Percentiles rank a stretch among this genome's conserved stretches.
Conservation (phyloP, 495 filamentous ascomycete genomes). For the Lasiosphaeriaceae sp. region DNA sequence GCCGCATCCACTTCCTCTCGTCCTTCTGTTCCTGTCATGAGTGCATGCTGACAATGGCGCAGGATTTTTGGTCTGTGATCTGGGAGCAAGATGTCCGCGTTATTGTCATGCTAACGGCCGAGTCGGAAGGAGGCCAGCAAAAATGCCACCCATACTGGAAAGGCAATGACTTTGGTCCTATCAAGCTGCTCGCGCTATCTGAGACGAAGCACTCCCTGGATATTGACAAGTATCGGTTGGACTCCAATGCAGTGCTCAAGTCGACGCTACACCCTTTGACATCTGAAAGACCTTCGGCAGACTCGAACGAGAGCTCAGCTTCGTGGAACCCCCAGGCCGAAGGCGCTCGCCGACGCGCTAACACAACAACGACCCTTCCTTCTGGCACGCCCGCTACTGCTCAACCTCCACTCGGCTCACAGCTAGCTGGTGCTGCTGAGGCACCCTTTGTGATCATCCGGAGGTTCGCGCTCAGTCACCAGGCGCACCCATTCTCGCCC, state of each 20-base stretch:
- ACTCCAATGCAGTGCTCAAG: conserved; percentile 19
- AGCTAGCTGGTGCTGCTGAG: conserved; percentile 33
- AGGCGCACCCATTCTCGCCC: conserved; percentile 72
- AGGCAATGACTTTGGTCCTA: conserved; percentile 71
- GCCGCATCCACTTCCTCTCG: not conserved
- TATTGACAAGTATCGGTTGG: conserved; percentile 46
- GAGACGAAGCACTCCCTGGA: conserved; percentile 78
- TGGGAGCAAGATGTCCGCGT: conserved; percentile 97
- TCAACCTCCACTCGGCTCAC: conserved; percentile 20
- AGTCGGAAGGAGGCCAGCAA: conserved; percentile 86
- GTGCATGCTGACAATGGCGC: conserved; percentile 37
- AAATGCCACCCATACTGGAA: conserved; percentile 96
- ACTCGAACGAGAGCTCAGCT: conserved; percentile 1
- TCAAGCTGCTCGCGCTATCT: conserved; percentile 71
- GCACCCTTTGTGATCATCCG: conserved; percentile 76
- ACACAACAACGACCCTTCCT: conserved; percentile 33
- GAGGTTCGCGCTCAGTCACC: conserved; percentile 79
- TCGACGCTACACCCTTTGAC: conserved; percentile 21
- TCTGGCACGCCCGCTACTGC: conserved; percentile 23
- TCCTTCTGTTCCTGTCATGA: not conserved
- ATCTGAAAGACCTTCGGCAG: conserved; percentile 6
- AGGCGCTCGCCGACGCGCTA: conserved; percentile 39
- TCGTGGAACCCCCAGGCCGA: conserved; percentile 12
- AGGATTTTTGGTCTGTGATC: conserved; percentile 98
- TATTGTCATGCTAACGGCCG: conserved; percentile 95